A percentile compares a stretch with the other conserved stretches of the same genome.
These are phyloP conservation scores for Nemania diffusa DNA, from an alignment of 2,329 filamentous ascomycete species.

Conservation along the genomic window DNA sequence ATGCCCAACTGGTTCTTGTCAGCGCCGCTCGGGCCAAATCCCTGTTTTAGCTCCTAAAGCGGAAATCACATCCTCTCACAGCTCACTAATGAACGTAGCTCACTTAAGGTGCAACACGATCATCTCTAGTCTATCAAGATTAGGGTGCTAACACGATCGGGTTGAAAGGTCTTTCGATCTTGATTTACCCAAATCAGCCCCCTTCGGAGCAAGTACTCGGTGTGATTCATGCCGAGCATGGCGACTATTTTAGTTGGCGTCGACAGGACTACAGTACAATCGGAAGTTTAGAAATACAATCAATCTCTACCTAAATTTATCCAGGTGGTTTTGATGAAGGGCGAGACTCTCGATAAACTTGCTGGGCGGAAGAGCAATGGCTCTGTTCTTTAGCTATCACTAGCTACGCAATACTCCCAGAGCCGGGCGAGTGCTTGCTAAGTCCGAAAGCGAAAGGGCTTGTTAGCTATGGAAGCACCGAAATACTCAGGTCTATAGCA, in stretches of 20 bases:
- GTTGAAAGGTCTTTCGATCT: neutral
- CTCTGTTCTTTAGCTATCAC: neutral
- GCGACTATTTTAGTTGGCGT: neutral
- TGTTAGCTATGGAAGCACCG: slow-evolving; percentile 5
- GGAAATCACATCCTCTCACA: slow-evolving; percentile 36
- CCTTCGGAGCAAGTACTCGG: slow-evolving; percentile 1
- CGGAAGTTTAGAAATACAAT: neutral
- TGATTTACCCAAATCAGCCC: neutral
- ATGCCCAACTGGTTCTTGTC: slow-evolving; percentile 4
- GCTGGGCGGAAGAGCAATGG: neutral
- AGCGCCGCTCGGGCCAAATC: slow-evolving; percentile 17
- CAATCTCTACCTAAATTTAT: neutral
- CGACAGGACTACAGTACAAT: neutral
- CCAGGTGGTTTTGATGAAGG: neutral
- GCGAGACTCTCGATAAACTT: neutral
- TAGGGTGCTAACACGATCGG: neutral
- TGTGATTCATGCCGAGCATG: slow-evolving; percentile 11
- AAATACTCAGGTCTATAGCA: neutral
- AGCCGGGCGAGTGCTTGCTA: neutral
- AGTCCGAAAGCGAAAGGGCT: neutral
- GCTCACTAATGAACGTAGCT: slow-evolving; percentile 7
- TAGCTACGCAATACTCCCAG: neutral
- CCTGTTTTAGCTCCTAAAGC: slow-evolving; percentile 39
- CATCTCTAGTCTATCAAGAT: neutral
- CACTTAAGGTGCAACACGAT: neutral